Conservation (phyloP, 495 filamentous ascomycete species). For the Hyphodiscus hymeniophilus region DNA sequence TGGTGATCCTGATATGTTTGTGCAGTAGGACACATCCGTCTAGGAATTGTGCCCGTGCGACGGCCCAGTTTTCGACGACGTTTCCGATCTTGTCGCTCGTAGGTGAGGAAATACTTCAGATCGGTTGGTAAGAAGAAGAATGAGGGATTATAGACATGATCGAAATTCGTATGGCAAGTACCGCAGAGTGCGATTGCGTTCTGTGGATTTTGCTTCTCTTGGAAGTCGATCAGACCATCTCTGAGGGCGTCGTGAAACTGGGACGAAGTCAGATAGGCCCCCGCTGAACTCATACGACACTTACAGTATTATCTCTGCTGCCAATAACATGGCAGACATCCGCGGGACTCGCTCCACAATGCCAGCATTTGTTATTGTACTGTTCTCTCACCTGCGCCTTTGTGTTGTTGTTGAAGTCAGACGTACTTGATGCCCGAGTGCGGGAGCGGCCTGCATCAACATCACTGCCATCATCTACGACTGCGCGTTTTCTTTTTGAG, state of each 20-base stretch:
- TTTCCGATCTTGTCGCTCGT: conserved; percentile 13
- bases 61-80: conserved; percentile 10
- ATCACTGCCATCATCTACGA: conserved; percentile 6
- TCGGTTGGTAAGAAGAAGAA: conserved; percentile 14
- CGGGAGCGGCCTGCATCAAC: conserved; percentile 7
- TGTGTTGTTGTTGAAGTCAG: conserved; percentile 14
- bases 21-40: conserved; percentile 12
- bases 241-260: conserved; percentile 6
- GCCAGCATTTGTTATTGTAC: conserved; percentile 17
- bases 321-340: conserved; percentile 14
- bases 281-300: conserved; percentile 11
- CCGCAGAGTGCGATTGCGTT: conserved; percentile 11
- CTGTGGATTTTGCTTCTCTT: conserved; percentile 11
- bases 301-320: conserved; percentile 12
- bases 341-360: conserved; percentile 11
- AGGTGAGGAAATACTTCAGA: conserved; percentile 14
- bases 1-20: conserved; percentile 14
- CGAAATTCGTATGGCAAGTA: conserved; percentile 15
- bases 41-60: conserved; percentile 4
- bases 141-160: conserved; percentile 11
- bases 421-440: conserved; percentile 10
- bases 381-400: conserved; percentile 14
- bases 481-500: too few species aligned
- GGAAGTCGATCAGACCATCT: conserved; percentile 12
- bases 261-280: conserved; percentile 10